These are phyloP conservation scores for Ophiostoma ulmi DNA, from an alignment of 2,329 filamentous ascomycete genomes.

Conservation along the genomic window DNA sequence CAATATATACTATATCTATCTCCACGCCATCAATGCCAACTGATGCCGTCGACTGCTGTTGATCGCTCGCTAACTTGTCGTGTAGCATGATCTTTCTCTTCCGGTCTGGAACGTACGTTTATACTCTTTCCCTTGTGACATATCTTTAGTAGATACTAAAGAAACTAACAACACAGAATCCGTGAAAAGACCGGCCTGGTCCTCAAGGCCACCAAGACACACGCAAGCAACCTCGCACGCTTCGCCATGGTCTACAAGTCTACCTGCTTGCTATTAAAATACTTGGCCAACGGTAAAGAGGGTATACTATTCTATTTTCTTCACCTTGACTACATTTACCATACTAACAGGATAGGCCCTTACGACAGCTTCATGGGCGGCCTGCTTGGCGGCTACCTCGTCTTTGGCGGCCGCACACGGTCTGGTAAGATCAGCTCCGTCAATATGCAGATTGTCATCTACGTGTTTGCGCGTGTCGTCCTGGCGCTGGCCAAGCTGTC, in stretches of 20 bases:
- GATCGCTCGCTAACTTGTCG: conserved; percentile 38
- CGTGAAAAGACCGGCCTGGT: conserved; percentile 74
- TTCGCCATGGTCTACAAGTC: conserved; percentile 91
- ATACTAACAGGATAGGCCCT: conserved; percentile 43
- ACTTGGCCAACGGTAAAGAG: conserved; percentile 58
- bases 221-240: conserved; percentile 84
- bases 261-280: conserved; percentile 68
- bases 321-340: background rate
- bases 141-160: too few relatives aligned
- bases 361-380: conserved; percentile 85
- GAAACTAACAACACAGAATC: conserved; percentile 35
- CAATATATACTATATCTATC: too few relatives aligned
- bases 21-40: too few relatives aligned
- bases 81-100: conserved; percentile 84
- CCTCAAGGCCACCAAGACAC: conserved; percentile 78
- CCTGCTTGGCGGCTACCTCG: conserved; percentile 81
- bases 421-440: conserved; percentile 68
- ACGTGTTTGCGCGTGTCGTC: conserved; percentile 88
- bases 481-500: conserved; percentile 79
- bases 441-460: conserved; percentile 96
- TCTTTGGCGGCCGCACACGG: conserved; percentile 69
- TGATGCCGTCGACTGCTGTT: background rate
- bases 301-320: conserved; percentile 32
- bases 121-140: conserved; percentile 36
- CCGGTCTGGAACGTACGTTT: conserved; percentile 68